These are phyloP conservation scores for Hordeum marinum DNA, from an alignment of 176 grass and related monocot genomes.

Conservation along the genomic window DNA sequence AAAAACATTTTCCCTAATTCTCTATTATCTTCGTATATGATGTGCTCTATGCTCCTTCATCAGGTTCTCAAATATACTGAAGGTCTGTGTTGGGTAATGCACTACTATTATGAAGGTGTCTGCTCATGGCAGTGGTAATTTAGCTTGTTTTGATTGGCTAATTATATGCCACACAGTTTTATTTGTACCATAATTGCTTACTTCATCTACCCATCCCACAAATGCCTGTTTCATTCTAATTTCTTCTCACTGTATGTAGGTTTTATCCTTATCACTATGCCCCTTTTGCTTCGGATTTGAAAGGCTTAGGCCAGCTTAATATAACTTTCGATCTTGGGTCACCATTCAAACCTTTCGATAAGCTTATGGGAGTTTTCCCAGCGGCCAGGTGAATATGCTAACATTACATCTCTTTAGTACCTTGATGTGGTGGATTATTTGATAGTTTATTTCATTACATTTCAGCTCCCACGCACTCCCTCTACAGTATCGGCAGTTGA, in stretches of 20 bases:
- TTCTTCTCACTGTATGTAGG: conserved; percentile 38
- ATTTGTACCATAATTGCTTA: not conserved
- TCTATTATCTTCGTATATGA: conserved; percentile 4
- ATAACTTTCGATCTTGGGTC: conserved; percentile 67
- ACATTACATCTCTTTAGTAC: not conserved
- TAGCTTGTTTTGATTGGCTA: not conserved
- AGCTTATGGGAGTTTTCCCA: conserved; percentile 98
- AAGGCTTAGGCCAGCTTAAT: conserved; percentile 53
- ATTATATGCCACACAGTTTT: conserved; percentile 1
- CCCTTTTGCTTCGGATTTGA: conserved; percentile 96
- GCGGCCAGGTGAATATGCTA: conserved; percentile 70
- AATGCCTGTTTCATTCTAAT: not conserved
- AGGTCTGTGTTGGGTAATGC: conserved; percentile 99
- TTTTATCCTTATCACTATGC: conserved; percentile 99
- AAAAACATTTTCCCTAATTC: not conserved
- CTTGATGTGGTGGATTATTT: conserved; percentile 13
- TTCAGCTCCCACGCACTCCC: conserved; percentile 91
- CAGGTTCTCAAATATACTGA: conserved; percentile 78
- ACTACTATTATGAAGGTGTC: conserved; percentile 96
- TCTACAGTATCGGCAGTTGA: conserved; percentile 64
- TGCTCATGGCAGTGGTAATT: conserved; percentile 93
- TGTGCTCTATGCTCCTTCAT: conserved; percentile 14
- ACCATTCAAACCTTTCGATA: conserved; percentile 97
- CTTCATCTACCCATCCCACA: not conserved
- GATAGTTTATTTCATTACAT: conserved; percentile 18